phyloP scores from a whole-genome alignment of 176 grass and related monocot genomes.

The Triticum urartu region DNA sequence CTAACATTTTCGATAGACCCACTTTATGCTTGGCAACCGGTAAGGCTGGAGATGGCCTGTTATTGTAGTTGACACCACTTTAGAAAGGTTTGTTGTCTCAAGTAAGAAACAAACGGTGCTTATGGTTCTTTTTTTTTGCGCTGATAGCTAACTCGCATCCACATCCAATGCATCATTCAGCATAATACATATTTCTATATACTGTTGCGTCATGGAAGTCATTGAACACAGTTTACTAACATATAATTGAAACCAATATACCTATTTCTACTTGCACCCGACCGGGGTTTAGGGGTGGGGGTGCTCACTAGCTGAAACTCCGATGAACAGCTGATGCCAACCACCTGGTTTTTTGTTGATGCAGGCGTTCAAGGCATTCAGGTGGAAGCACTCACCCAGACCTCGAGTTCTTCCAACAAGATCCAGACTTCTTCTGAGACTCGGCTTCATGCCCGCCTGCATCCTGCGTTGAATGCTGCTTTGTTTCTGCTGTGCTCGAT shows the following conservation, averaged over 20 bases:
- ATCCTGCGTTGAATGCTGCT: background rate
- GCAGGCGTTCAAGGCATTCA: constrained; percentile 47
- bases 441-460: background rate
- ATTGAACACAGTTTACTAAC: too few relatives aligned
- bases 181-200: too few relatives aligned
- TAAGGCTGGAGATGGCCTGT: constrained; percentile 7
- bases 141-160: background rate
- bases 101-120: background rate
- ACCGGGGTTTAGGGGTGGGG: too few relatives aligned
- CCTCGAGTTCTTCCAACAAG: constrained; percentile 73
- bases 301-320: background rate
- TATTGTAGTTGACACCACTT: background rate
- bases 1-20: background rate
- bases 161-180: background rate
- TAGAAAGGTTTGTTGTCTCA: background rate
- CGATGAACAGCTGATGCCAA: background rate
- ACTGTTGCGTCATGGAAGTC: too few relatives aligned
- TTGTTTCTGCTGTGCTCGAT: background rate
- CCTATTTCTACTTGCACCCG: background rate
- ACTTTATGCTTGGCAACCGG: background rate
- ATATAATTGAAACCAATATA: background rate
- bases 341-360: background rate
- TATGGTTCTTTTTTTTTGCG: background rate
- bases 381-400: constrained; percentile 66
- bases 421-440: constrained; percentile 41